Evolutionary conservation across 805 yeast species (phyloP).

Genomic region (Zygotorulaspora danielsina): DNA sequence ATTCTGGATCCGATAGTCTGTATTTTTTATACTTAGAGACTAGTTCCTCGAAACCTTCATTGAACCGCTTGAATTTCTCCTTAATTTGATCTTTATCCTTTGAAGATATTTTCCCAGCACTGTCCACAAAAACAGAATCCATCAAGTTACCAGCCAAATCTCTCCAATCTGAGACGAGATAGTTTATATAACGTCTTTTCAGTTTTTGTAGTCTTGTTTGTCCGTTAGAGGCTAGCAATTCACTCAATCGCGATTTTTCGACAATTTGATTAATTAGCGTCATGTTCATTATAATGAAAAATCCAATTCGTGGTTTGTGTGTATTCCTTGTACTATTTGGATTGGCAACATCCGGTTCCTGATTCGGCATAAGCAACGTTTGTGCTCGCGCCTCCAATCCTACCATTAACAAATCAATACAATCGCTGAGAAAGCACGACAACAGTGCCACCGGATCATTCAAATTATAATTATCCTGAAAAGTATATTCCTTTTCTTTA

Average conservation of each 20-base stretch:
- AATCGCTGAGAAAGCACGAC: slow-evolving; percentile 68
- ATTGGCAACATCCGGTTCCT: slow-evolving; percentile 25
- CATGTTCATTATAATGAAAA: slow-evolving; percentile 64
- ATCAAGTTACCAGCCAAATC: slow-evolving; percentile 68
- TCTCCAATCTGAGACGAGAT: slow-evolving; percentile 77
- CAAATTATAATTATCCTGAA: slow-evolving; percentile 10
- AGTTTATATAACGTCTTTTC: slow-evolving; percentile 66
- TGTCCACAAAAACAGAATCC: slow-evolving; percentile 64
- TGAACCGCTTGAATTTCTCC: slow-evolving; percentile 79
- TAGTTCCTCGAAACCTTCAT: slow-evolving; percentile 75
- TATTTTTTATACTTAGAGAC: slow-evolving; percentile 60
- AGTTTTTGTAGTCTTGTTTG: slow-evolving; percentile 59
- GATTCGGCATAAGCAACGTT: slow-evolving; percentile 29
- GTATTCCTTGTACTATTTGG: slow-evolving; percentile 22
- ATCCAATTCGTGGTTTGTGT: slow-evolving; percentile 51
- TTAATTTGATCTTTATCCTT: slow-evolving; percentile 79
- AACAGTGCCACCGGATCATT: slow-evolving; percentile 46
- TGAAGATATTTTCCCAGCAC: slow-evolving; percentile 47
- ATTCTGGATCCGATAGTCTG: slow-evolving; percentile 59
- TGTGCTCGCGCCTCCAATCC: slow-evolving; percentile 60
- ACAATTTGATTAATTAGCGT: slow-evolving; percentile 71
- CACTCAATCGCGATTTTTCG: slow-evolving; percentile 52
- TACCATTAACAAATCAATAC: slow-evolving; percentile 67
- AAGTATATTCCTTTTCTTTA: slow-evolving; percentile 29
- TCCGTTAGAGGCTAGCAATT: slow-evolving; percentile 54